Percentiles rank a stretch among this genome's conserved stretches.
phyloP scores from a whole-genome alignment of 2,329 filamentous ascomycete genomes.

The Monosporascus cannonballus region DNA sequence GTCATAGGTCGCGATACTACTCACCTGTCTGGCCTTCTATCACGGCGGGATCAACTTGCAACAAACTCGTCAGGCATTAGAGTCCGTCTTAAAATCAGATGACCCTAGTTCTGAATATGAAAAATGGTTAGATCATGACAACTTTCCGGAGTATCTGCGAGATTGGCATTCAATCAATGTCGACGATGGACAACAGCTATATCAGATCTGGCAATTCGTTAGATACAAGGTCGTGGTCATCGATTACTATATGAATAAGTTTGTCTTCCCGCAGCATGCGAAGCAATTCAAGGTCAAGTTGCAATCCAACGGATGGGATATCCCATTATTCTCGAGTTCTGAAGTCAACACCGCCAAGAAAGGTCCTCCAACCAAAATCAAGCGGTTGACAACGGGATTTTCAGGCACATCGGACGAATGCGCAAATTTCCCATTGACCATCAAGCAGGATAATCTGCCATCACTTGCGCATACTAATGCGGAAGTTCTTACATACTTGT shows the following conservation, averaged over 20 bases:
- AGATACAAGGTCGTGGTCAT: conserved; percentile 43
- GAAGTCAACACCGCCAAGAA: conserved; percentile 5
- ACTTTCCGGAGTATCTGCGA: conserved; percentile 38
- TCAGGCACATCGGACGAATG: conserved; percentile 37
- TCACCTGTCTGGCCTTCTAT: conserved; percentile 64
- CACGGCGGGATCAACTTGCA: conserved; percentile 47
- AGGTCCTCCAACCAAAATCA: conserved; percentile 5
- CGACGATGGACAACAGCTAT: conserved; percentile 46
- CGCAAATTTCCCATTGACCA: conserved; percentile 42
- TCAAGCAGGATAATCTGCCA: conserved; percentile 54
- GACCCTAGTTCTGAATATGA: conserved; percentile 53
- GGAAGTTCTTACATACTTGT: conserved; percentile 53
- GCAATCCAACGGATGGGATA: conserved; percentile 62
- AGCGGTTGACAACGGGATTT: conserved; percentile 56
- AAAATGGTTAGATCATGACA: conserved; percentile 34
- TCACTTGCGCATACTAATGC: conserved; percentile 55
- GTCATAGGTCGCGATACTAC: conserved; percentile 52
- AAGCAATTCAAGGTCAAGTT: conserved; percentile 60
- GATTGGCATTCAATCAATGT: conserved; percentile 54
- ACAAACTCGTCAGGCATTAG: conserved; percentile 44
- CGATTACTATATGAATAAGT: conserved; percentile 56
- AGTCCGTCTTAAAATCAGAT: conserved; percentile 47
- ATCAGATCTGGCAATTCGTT: conserved; percentile 43
- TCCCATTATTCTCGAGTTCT: conserved; percentile 39
- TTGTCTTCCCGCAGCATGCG: conserved; percentile 60